Evolutionary conservation across 1,284 basidiomycete genomes (phyloP), one percentile per base, ranked within the genome.

Genomic region (Mrakiaceae sp.): DNA sequence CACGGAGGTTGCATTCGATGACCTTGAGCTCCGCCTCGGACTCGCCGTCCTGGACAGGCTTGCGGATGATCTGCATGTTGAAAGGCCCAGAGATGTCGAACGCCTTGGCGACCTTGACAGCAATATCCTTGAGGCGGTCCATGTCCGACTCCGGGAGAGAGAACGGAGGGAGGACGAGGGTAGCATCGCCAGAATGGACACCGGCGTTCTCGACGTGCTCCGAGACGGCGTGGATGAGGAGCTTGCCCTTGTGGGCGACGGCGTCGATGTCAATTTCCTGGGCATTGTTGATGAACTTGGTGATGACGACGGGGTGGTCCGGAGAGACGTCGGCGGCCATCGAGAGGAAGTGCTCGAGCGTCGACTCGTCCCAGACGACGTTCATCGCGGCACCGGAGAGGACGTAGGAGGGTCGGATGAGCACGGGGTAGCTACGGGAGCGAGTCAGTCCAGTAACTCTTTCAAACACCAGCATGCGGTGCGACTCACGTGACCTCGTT

Each of bases 361-460:
- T 81, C 14, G 87, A 82, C 76, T 95, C 92, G 75, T 96, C 91
- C 77, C 88, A 90, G 48, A 98, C 93, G 62, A 98, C 94, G 77
- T 97, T 98, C 96, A 99, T 99, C 16, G 96, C 96, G 49, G 96
- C 95, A 67, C 96, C 96, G 9, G 94, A 98, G 50, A 98, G 84
- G 58, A 98, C 96, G 77, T 98, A 98, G 0, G 93, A 96, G 7
- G 94, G 94, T 62, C 93, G 89, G 71, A 97, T 91, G 63, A 97
- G 85, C 67, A 97, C 92, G 14, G 94, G 94, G 77, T 96, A 96
- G 64, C 89, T 90, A 60, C 66, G 69, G 10, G 64, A 9, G 67
- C 42, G 39, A 70, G 62, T 69, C 66, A 76, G 64, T n/a, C 5
- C 49, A 55, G n/a, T 27, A 27, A 1, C 2, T 27, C 27, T 27